Conservation (phyloP, 163 green algal species). For the Smithsoniella earleae region DNA sequence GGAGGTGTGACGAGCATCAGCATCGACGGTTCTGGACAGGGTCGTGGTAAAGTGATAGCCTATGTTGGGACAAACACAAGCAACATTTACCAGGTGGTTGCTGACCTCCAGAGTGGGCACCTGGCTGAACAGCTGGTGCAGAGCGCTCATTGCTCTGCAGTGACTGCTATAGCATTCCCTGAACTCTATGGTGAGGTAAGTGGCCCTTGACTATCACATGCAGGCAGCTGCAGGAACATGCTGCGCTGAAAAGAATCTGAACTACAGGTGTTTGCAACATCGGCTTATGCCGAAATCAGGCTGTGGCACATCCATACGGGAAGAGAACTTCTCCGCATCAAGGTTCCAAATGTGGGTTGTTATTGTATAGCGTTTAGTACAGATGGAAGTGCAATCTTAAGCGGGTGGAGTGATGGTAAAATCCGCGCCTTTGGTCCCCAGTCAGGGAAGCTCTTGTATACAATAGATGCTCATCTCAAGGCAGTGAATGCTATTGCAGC, state of each 20-base stretch:
- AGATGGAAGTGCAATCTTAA: conserved; percentile 65
- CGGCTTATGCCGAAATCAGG: conserved; percentile 52
- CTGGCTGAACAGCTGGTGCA: conserved; percentile 57
- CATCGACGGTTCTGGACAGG: conserved; percentile 36
- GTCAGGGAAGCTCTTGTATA: conserved; percentile 68
- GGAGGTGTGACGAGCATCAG: conserved; percentile 49
- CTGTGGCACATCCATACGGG: conserved; percentile 65
- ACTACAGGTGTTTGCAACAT: conserved; percentile 65
- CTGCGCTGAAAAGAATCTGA: no score
- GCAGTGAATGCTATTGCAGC: conserved; percentile 59
- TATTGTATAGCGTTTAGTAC: conserved; percentile 59
- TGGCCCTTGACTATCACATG: no score
- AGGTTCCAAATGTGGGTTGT: conserved; percentile 67
- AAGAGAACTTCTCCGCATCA: conserved; percentile 69
- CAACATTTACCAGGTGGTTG: conserved; percentile 60
- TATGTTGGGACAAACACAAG: conserved; percentile 55
- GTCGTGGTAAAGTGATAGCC: conserved; percentile 27
- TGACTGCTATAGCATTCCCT: conserved; percentile 71
- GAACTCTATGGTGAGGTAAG: conserved; percentile 44
- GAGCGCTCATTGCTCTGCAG: conserved; percentile 53
- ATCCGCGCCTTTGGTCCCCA: conserved; percentile 73
- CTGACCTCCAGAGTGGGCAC: conserved; percentile 29
- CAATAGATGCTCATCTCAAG: conserved; percentile 69
- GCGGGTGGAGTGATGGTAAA: conserved; percentile 73
- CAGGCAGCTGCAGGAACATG: no score